Evolutionary conservation across 2,329 filamentous ascomycete species (phyloP).

Genomic region (Diaporthe sp.): DNA sequence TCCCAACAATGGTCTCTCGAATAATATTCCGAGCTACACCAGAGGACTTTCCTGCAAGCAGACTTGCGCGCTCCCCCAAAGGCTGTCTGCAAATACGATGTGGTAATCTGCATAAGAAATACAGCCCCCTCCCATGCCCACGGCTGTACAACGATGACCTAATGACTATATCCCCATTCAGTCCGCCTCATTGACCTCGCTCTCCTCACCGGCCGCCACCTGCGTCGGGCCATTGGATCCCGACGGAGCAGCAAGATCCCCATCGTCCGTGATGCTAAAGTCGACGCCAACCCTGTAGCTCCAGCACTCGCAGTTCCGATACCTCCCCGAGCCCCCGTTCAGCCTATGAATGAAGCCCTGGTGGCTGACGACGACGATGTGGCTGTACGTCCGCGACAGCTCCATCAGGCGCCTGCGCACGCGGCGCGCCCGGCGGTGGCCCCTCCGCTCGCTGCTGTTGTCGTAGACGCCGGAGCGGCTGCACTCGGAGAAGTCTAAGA

Average conservation of each 20-base stretch:
- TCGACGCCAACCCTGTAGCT: constrained; percentile 38
- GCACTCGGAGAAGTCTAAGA: constrained; percentile 36
- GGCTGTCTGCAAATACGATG: neutral
- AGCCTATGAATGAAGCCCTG: constrained; percentile 38
- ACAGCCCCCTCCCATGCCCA: neutral
- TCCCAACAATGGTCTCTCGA: too few relatives aligned
- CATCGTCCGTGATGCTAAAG: constrained; percentile 36
- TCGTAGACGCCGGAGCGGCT: constrained; percentile 35
- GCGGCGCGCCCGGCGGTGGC: constrained; percentile 32
- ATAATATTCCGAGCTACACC: neutral
- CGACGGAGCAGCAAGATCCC: constrained; percentile 32
- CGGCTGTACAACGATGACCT: neutral
- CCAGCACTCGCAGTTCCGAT: constrained; percentile 40
- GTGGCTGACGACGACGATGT: constrained; percentile 40
- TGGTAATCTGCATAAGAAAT: neutral
- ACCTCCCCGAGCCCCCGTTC: constrained; percentile 33
- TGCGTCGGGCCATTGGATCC: constrained; percentile 35
- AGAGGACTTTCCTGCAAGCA: neutral
- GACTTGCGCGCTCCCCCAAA: neutral
- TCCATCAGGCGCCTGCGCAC: constrained; percentile 37
- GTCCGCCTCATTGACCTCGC: constrained; percentile 36
- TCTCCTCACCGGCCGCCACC: constrained; percentile 37
- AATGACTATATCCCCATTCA: neutral
- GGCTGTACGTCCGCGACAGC: constrained; percentile 31
- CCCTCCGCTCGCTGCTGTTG: constrained; percentile 33